Evolutionary conservation across 108 stramenopile genomes (phyloP), one percentile per base, ranked within the genome.

Genomic region (Thalassiosira profunda): DNA sequence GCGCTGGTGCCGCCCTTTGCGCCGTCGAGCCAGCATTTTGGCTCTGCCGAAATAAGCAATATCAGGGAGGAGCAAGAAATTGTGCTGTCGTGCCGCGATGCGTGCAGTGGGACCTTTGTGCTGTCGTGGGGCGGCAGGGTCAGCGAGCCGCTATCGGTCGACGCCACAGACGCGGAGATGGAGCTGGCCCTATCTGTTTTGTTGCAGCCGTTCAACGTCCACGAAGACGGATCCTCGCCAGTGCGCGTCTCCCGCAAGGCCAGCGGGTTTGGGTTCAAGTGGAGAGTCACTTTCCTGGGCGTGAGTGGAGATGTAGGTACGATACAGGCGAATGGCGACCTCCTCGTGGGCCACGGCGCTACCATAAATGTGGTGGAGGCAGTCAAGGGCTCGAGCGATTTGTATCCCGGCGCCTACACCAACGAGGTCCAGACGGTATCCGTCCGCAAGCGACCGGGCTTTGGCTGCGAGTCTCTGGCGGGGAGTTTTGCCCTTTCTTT

Each of bases 371-470:
- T 94, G 20, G 30, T 25, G 8, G 88, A 92, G 72, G 55, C 76
- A 11, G 66, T 36, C 8, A 56, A 43, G 8, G 95, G 95, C 21
- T 65, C 49, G 21, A 88, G 87, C 33, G 92, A 93, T 53, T 82
- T 94, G 45, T 77, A 74, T 58, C 93, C 95, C 2, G 87, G 86
- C 28, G 48, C 77, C n/a, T 96, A 71, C 82, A 89, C 93, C 5
- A 63, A 85, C 41, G 95, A 96, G 68, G 75, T 90, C 41, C 95
- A 96, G 76, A 80, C 83, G 7, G 61, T 89, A 21, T 66, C 76
- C 7, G 61, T 81, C 5, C 67, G 68, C 7, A 75, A 76, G 40
- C 28, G 30, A 51, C 54, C 41, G 29, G 74, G 80, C 1, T 81
- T 71, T 26, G 56, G 63, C 17, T 76, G 70, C 25, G 65, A 79